Evolutionary conservation across 2,329 filamentous ascomycete genomes (phyloP), one percentile per base, ranked within the genome.

Genomic region (Kalmusia sp.): DNA sequence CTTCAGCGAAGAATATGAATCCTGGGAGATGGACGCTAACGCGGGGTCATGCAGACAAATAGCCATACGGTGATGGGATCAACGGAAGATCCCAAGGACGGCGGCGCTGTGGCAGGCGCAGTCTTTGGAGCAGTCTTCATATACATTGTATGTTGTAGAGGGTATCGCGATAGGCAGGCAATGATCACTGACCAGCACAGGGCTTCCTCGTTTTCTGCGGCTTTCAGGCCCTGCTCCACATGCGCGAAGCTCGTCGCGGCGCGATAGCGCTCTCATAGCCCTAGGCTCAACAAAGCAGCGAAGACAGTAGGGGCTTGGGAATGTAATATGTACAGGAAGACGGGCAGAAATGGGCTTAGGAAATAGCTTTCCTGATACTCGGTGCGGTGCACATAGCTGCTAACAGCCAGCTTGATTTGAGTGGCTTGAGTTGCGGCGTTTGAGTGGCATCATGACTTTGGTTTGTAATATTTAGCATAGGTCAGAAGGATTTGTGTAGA

Each of bases 151-250:
- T 62, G 91, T 86, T 24, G 14, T 33, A 27, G 15, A 22, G 17
- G 11, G n/a, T 11, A 9, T 22, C 15, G 17, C 28, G 27, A 7
- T 9, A 11, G 4, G 9, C 4, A 15, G 31, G 22, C 22, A 28
- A 15, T 5, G 24, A 17, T 51, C 57, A 55, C 66, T 24, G 19
- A 24, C 6, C 22, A 27, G 12, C 31, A 2, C 40, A 67, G 93
- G 87, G 83, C 15, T 98, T 98, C 82, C 84, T 97, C 51, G 82
- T 96, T 45, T 97, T 96, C 79, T 98, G 93, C 77, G 90, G 89
- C 52, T 85, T 93, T 63, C 93, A 98, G 76, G 93, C 92, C 59
- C 85, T 90, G 70, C 83, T 97, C 57, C 92, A 98, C 76, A 78
- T 91, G 67, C 88, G 92, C 75, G 89, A 93, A 76, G 92, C 86